Evolutionary conservation across 495 filamentous ascomycete genomes (phyloP).

Genomic region (Pyrenopolyporus hunteri): DNA sequence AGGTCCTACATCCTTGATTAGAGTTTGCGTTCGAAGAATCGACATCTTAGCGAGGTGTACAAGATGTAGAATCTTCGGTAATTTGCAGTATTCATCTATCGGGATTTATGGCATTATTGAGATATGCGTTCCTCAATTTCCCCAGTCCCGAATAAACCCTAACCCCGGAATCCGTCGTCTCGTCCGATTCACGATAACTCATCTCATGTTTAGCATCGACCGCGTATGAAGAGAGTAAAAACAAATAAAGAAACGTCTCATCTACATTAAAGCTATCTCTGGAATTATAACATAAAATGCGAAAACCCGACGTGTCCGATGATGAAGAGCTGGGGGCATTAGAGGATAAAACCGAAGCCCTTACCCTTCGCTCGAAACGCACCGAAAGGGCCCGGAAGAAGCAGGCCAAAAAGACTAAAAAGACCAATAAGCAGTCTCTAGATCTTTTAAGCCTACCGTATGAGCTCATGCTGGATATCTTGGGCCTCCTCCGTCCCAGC

Average conservation of each 20-base stretch:
- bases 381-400: conserved; percentile 54
- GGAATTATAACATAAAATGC: neutral
- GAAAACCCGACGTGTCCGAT: conserved; percentile 20
- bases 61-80: too few relatives aligned
- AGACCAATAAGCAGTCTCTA: conserved; percentile 1
- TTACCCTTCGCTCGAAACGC: conserved; percentile 56
- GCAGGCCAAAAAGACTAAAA: conserved; percentile 46
- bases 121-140: too few relatives aligned
- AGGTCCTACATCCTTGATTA: too few relatives aligned
- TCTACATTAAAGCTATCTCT: neutral
- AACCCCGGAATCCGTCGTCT: too few relatives aligned
- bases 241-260: neutral
- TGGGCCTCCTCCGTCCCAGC: conserved; percentile 51
- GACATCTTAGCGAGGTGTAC: too few relatives aligned
- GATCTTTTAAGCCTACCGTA: conserved; percentile 53
- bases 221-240: too few relatives aligned
- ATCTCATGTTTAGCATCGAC: too few relatives aligned
- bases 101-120: too few relatives aligned
- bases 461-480: conserved; percentile 55
- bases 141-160: too few relatives aligned
- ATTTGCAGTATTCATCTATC: too few relatives aligned
- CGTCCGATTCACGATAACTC: too few relatives aligned
- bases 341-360: conserved; percentile 40
- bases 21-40: too few relatives aligned
- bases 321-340: conserved; percentile 36